Conservation (phyloP, 768 basidiomycete genomes). For the Sarcomyxa edulis region DNA sequence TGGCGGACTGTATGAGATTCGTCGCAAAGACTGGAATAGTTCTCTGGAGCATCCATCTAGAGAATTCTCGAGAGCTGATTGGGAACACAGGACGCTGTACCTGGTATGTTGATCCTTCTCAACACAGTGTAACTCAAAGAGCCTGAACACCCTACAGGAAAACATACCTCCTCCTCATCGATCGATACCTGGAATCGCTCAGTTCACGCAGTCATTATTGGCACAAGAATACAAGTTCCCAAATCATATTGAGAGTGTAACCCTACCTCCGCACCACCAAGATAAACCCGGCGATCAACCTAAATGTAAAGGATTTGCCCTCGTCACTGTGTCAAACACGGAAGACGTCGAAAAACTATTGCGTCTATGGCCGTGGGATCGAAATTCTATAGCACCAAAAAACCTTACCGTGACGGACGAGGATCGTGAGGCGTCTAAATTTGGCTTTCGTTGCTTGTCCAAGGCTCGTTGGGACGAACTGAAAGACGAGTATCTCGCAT, state of each 20-base stretch:
- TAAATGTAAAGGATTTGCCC: conserved; percentile 71
- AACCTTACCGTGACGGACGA: neutral
- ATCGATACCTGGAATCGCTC: conserved; percentile 41
- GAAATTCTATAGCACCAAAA: conserved; percentile 5
- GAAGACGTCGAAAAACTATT: conserved; percentile 39
- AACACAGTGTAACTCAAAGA: neutral
- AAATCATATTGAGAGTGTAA: conserved; percentile 43
- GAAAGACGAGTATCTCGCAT: conserved; percentile 64
- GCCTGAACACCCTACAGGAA: conserved; percentile 42
- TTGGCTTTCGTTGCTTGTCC: conserved; percentile 52
- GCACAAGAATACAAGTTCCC: conserved; percentile 8
- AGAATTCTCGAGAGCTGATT: conserved; percentile 33
- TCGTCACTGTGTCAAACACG: conserved; percentile 47
- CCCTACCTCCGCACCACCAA: conserved; percentile 58
- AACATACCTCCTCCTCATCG: conserved; percentile 56
- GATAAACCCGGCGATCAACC: conserved; percentile 51
- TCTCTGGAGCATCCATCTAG: conserved; percentile 14
- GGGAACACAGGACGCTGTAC: conserved; percentile 65
- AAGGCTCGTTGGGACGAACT: conserved; percentile 61
- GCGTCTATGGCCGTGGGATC: conserved; percentile 59
- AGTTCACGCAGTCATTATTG: conserved; percentile 37
- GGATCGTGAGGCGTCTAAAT: conserved; percentile 41
- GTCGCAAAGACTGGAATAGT: conserved; percentile 42
- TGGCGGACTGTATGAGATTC: conserved; percentile 66
- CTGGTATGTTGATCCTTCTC: conserved; percentile 40